Base-by-base conservation (phyloP, 169 alveolate genomes). In the Cryptosporidium canis region DNA sequence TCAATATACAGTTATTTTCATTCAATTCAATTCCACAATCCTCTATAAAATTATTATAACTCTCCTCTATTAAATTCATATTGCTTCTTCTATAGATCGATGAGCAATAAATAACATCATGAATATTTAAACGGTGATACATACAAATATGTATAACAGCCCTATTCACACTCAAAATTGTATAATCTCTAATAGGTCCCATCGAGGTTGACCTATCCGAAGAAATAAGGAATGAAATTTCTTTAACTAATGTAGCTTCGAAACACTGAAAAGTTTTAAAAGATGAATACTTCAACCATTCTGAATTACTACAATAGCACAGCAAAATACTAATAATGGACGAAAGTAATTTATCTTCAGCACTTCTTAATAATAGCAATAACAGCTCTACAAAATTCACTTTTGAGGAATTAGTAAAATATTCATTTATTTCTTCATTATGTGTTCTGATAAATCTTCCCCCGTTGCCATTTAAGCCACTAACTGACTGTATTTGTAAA, bases 251-350 rank as follows among this genome's bases (percentile, higher is more conserved):
- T 14, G 33, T 47, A n/a, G 48, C 27, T 70, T 70, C 84, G 18
- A 70, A 70, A 31, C 29, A 43, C 35, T 70, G 84, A 70, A 70
- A 70, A 8, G 84, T 51, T 18, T 24, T 55, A 51, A 70, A 70
- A n/a, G 84, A 39, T 0, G 64, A 48, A 6, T 66, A 37, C 35
- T 48, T 70, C 24, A 51, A 16, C 66, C 67, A 70, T 16, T 55
- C 67, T 4, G 67, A 51, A 16, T 31, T 37, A 8, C 37, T 29
- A 35, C 84, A 70, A 55, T 48, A 70, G 18, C 67, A 48, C 12
- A 70, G 33, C 21, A 47, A 18, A 55, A 47, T 37, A 47, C 53
- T 70, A 0, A 70, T 70, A 2, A 70, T 11, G 12, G 51, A 70
- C 7, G 84, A 41, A n/a, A 51, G 67, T 33, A 70, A 12, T 51